These are phyloP conservation scores for Lasiosphaeris hirsuta DNA, from an alignment of 495 filamentous ascomycete species.

Conservation along the genomic window DNA sequence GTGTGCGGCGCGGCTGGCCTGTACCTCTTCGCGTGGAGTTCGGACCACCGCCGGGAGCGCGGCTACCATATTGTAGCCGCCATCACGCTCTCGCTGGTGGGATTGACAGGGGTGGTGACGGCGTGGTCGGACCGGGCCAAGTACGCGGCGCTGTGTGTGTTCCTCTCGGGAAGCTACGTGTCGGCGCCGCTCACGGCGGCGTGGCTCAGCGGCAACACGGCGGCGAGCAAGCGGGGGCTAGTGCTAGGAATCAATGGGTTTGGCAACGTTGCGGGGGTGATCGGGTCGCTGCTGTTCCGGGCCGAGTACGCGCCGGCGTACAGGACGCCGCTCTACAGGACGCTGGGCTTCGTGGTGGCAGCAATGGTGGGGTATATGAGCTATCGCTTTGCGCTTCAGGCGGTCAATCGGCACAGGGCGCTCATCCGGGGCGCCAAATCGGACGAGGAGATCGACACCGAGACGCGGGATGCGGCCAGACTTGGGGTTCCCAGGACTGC, in stretches of 20 bases:
- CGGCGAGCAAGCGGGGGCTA: constrained; percentile 46
- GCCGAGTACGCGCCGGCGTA: constrained; percentile 35
- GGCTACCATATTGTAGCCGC: constrained; percentile 49
- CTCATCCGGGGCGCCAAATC: constrained; percentile 3
- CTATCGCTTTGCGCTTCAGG: constrained; percentile 28
- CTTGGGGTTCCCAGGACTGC: not conserved
- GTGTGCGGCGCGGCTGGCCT: constrained; percentile 48
- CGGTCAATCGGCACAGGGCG: constrained; percentile 22
- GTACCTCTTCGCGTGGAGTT: constrained; percentile 31
- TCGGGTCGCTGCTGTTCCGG: constrained; percentile 45
- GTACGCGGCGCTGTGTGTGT: constrained; percentile 52
- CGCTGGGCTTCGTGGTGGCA: constrained; percentile 39
- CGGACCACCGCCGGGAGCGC: constrained; percentile 34
- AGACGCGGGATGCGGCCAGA: not conserved
- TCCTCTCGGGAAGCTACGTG: constrained; percentile 53
- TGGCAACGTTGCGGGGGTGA: constrained; percentile 56
- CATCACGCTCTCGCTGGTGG: constrained; percentile 43
- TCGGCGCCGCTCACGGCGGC: constrained; percentile 54
- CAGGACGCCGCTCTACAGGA: constrained; percentile 40
- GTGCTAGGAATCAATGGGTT: constrained; percentile 59
- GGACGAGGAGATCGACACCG: not conserved
- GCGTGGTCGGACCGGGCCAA: constrained; percentile 28
- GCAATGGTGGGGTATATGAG: constrained; percentile 42
- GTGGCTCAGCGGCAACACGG: constrained; percentile 55
- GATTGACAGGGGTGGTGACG: constrained; percentile 44